phyloP scores from a whole-genome alignment of 331 rosid species.

The Malus hybrid region DNA sequence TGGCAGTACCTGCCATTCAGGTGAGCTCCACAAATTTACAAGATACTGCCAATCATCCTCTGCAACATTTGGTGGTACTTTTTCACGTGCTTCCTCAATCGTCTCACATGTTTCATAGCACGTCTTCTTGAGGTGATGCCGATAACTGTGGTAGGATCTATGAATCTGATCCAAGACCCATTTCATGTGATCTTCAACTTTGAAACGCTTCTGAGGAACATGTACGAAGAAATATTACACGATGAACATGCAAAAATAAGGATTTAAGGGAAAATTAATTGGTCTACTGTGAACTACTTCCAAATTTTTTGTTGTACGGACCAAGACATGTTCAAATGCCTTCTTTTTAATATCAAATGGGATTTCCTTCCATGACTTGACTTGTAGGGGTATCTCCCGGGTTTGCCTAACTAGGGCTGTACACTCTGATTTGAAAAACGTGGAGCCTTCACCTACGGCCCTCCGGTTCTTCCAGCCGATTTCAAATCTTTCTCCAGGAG shows the following conservation, averaged over 20 bases:
- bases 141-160: conserved; percentile 9
- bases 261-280: neutral
- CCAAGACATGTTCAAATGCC: conserved; percentile 7
- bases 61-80: neutral
- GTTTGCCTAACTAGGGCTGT: conserved; percentile 8
- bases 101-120: conserved; percentile 2
- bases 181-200: conserved; percentile 7
- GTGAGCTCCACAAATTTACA: conserved; percentile 9
- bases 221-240: neutral
- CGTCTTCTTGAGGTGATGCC: neutral
- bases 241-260: neutral
- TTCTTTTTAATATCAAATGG: conserved; percentile 9
- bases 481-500: conserved; percentile 1
- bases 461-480: conserved; percentile 5
- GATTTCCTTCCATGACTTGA: conserved; percentile 6
- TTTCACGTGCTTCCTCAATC: neutral
- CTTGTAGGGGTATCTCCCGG: conserved; percentile 1
- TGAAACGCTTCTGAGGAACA: conserved; percentile 10
- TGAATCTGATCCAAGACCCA: conserved; percentile 4
- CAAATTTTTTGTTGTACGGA: neutral
- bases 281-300: neutral
- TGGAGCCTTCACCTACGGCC: conserved; percentile 3
- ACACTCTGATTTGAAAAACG: conserved; percentile 3
- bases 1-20: conserved; percentile 5
- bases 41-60: conserved; percentile 11